A percentile compares a stretch with the other conserved stretches of the same genome.
These are phyloP conservation scores for Tetrahymena malaccensis DNA, from an alignment of 73 alveolate species.

Conservation along the genomic window DNA sequence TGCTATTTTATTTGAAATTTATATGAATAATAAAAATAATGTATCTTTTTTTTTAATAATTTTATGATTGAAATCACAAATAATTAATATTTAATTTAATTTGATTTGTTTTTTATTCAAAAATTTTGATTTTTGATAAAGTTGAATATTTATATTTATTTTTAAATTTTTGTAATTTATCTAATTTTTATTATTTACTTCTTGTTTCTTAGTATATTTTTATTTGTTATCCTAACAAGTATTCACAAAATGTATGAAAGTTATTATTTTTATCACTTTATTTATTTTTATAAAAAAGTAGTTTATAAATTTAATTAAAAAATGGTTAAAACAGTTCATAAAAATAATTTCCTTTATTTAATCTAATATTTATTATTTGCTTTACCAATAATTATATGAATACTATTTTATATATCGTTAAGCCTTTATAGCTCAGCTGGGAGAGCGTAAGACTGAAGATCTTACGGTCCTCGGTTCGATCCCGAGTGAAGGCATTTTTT, in stretches of 20 bases:
- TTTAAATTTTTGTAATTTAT: background rate
- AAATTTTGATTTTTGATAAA: background rate
- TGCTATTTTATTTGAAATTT: background rate
- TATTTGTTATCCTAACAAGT: no score
- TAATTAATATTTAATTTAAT: background rate
- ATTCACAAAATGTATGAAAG: no score
- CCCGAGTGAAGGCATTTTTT: conserved; percentile 1
- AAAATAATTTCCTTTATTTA: no score
- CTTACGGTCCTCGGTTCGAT: conserved; percentile 3
- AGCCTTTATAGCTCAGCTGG: background rate
- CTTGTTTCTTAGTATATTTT: background rate
- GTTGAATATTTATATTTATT: background rate
- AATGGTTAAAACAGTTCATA: no score
- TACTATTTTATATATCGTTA: background rate
- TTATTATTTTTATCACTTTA: no score
- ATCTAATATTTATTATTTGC: no score
- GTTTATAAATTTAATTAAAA: no score
- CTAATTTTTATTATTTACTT: background rate
- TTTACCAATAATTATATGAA: background rate
- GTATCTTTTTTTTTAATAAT: background rate
- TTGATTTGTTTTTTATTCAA: background rate
- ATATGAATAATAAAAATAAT: background rate
- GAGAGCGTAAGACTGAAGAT: background rate
- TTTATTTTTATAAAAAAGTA: no score
- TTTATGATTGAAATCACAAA: background rate